phyloP scores from a whole-genome alignment of 306 rosid genomes.

The Vigna hirtella region DNA sequence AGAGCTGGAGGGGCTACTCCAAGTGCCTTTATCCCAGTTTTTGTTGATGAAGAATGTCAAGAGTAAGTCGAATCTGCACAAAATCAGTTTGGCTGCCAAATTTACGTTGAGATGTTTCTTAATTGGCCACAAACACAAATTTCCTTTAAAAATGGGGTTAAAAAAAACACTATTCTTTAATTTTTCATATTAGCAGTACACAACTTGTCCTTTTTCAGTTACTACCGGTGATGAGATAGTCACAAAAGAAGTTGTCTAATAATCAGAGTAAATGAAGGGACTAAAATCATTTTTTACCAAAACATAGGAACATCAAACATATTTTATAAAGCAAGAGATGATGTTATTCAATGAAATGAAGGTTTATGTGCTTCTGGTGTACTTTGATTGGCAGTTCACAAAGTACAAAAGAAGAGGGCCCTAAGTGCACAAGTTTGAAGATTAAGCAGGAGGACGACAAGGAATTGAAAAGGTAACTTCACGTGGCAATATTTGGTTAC shows the following conservation, averaged over 20 bases:
- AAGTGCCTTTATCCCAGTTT: constrained; percentile 70
- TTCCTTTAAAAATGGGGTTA: constrained; percentile 11
- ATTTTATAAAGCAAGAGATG: too few species aligned
- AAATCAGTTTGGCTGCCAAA: not conserved
- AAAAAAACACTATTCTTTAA: not conserved
- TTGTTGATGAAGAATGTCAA: constrained; percentile 81
- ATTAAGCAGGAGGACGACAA: constrained; percentile 60
- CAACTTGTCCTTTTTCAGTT: not conserved
- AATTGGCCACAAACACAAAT: not conserved
- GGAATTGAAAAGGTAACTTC: constrained; percentile 69
- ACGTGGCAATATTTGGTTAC: not conserved
- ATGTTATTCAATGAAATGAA: not conserved
- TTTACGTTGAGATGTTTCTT: not conserved
- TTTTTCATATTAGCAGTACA: not conserved
- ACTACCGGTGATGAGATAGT: not conserved
- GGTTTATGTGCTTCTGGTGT: constrained; percentile 7
- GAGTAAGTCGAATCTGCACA: constrained; percentile 61
- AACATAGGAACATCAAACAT: too few species aligned
- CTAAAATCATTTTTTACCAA: too few species aligned
- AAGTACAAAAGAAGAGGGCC: constrained; percentile 43
- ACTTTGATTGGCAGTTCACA: constrained; percentile 44
- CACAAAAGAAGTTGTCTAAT: not conserved
- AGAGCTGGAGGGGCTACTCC: constrained; percentile 56
- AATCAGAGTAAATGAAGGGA: not conserved
- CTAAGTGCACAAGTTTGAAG: constrained; percentile 58